Evolutionary conservation across 768 basidiomycete species (phyloP).

Genomic region (Obba rivulosa): DNA sequence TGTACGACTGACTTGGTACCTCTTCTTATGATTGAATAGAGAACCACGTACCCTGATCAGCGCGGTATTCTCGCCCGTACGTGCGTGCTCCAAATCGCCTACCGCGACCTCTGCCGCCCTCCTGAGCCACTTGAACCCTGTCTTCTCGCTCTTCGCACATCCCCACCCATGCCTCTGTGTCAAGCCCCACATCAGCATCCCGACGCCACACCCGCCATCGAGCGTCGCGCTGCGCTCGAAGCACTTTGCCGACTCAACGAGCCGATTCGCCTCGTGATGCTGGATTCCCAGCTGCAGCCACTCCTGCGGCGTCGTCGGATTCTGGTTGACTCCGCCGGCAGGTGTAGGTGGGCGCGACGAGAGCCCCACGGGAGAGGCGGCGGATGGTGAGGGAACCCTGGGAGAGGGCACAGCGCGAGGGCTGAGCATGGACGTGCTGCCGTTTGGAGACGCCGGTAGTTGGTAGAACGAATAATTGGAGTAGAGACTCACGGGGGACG

Average conservation of each 20-base stretch:
- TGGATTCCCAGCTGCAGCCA: conserved; percentile 73
- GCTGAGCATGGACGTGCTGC: conserved; percentile 7
- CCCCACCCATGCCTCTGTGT: conserved; percentile 88
- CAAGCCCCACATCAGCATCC: conserved; percentile 92
- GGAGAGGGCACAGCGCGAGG: conserved; percentile 8
- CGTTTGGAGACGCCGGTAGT: conserved; percentile 19
- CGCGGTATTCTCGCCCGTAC: conserved; percentile 45
- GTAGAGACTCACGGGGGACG: conserved; percentile 39
- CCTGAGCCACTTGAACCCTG: conserved; percentile 78
- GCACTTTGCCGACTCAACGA: conserved; percentile 61
- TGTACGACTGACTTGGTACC: conserved; percentile 20
- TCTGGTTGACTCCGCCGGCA: neutral
- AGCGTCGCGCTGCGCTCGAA: conserved; percentile 75
- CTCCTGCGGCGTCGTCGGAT: conserved; percentile 48
- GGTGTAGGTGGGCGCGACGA: conserved; percentile 2
- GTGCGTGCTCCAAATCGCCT: conserved; percentile 63
- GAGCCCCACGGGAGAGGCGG: conserved; percentile 1
- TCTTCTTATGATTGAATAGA: too few species aligned
- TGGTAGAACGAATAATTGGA: conserved; percentile 67
- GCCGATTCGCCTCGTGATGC: conserved; percentile 69
- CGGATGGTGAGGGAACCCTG: conserved; percentile 1
- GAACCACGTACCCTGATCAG: conserved; percentile 45
- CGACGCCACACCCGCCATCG: conserved; percentile 77
- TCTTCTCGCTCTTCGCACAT: conserved; percentile 68
- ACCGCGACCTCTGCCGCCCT: conserved; percentile 80